Percentiles rank a stretch among this genome's conserved stretches.
phyloP scores from a whole-genome alignment of 2,329 filamentous ascomycete genomes.

The Sporothrix brunneoviolacea region DNA sequence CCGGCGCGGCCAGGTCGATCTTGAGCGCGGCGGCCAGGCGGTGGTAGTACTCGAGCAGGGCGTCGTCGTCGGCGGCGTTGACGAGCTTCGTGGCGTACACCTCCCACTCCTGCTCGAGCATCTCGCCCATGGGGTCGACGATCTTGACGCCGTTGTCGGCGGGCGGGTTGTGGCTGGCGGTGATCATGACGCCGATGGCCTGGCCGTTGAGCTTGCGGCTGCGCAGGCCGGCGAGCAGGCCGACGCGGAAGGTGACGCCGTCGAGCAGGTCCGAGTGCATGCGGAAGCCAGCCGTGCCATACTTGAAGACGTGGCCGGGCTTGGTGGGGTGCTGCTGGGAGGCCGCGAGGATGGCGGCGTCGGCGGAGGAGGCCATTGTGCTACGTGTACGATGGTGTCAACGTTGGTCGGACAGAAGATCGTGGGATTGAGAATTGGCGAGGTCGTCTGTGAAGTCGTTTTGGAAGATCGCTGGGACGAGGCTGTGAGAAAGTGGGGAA shows the following conservation, averaged over 20 bases:
- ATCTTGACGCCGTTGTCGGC: conserved; percentile 91
- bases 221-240: conserved; percentile 78
- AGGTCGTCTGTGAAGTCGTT: too few species aligned
- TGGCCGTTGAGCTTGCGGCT: conserved; percentile 85
- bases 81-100: conserved; percentile 79
- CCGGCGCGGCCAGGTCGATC: conserved; percentile 63
- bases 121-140: conserved; percentile 95
- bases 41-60: conserved; percentile 69
- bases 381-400: too few species aligned
- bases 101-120: conserved; percentile 97
- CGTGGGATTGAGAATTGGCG: too few species aligned
- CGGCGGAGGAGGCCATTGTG: conserved; percentile 13
- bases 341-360: conserved; percentile 47
- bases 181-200: conserved; percentile 95
- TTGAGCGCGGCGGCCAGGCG: conserved; percentile 68
- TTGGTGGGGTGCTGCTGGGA: conserved; percentile 57
- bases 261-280: conserved; percentile 75
- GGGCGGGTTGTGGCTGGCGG: conserved; percentile 85
- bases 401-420: too few species aligned
- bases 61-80: conserved; percentile 70
- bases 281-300: conserved; percentile 62
- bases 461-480: too few species aligned
- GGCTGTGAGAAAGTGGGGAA: too few species aligned
- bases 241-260: conserved; percentile 87
- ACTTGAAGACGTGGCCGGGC: conserved; percentile 48